Evolutionary conservation across 345 rosid genomes (phyloP), one percentile per base, ranked within the genome.

Genomic region (Reutealis trisperma): DNA sequence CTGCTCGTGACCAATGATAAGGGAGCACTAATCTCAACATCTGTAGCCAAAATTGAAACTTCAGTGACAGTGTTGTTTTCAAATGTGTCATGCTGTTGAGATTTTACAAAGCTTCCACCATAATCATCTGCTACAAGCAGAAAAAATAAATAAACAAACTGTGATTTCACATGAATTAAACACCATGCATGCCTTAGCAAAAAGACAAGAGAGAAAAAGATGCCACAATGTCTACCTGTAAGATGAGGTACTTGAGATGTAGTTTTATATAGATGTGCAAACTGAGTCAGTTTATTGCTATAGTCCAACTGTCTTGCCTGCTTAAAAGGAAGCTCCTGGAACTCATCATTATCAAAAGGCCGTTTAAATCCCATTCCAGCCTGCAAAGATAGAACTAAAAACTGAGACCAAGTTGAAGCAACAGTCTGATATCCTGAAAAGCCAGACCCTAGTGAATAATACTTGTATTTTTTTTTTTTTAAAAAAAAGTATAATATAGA

Each of bases 1-100:
- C 79, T 84, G 73, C 81, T 77, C n/a, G 86, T 77, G 77, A 73
- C 61, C 78, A 78, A 77, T 11, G 83, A 70, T 51, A 58, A 47
- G 15, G 81, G 60, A 58, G 9, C 66, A 72, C 51, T 64, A 47
- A 54, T 30, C 24, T 65, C 80, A 19, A 54, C 32, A 25, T 63
- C 63, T 25, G 27, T 60, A 14, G 24, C 61, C 1, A 44, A 73
- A 75, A 70, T 79, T 64, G 83, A 45, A 45, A 76, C 80, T 69
- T 76, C 84, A 78, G 18, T 78, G 41, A 73, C 37, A 72, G 65
- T 71, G n/a, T 51, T 83, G 67, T 79, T 77, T 74, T 75, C 82
- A 79, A 61, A 78, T 67, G 78, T 59, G 54, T 78, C 80, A 55
- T 79, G 79, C 22, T 81, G 70, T 71, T 67, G 84, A 59, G 64